Base-by-base conservation (phyloP, 805 yeast genomes). In the Kluyveromyces starmeri region DNA sequence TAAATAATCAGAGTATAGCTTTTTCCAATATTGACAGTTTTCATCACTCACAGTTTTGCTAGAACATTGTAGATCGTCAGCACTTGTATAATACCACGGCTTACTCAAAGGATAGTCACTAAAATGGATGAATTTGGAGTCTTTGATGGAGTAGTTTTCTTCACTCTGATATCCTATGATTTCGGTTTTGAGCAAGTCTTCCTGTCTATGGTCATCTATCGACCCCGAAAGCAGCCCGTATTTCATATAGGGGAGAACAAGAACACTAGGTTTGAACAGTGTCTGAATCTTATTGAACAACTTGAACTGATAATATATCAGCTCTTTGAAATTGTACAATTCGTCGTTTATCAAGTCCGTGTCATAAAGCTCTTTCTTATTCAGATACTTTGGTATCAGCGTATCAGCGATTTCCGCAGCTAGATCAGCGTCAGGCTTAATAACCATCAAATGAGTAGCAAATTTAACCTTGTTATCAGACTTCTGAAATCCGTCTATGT, bases 31-130 rank as follows among this genome's bases (percentile, higher is more conserved):
- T 6, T 32, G 32, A 39, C 61, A 56, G 28, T 40, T 33, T 11
- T 43, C 29, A 1, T 39, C 20, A 6, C 44, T 23, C 13, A 25
- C 32, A 20, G 29, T 39, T 12, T 42, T 44, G 1, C 31, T 45
- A 3, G 15, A 32, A 38, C 60, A 56, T 37, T 45, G 37, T 20
- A 53, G 32, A 4, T 42, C 47, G 4, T 48, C 42, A 5, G 43
- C 13, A 3, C 46, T 39, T 1, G 19, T n/a, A 32, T 50, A 48
- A 10, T 33, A 50, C 85, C 85, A 78, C 4, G 84, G 85, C 47
- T 79, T 78, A 0, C 77, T 73, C 5, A 77, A 53, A 5, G 85
- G 85, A 22, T 68, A 65, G 47, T 79, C 86, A 3, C 80, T 71
- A 51, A 72, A 79, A 50, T 79, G 86, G 19, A 76, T 50, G 35